phyloP scores from a whole-genome alignment of 805 yeast genomes.

The Lipomyces spencermartinsiae region DNA sequence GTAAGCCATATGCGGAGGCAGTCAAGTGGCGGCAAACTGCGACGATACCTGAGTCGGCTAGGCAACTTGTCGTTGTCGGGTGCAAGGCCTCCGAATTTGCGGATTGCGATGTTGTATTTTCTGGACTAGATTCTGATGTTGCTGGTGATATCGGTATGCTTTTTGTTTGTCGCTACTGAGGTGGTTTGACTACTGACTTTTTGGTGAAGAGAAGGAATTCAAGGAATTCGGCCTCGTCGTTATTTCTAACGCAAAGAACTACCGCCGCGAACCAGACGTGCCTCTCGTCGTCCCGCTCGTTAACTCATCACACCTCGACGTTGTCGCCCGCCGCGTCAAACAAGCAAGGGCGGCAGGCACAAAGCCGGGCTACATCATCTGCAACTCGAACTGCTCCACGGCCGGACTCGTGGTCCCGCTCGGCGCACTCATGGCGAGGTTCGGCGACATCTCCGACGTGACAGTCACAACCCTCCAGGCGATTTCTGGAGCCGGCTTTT shows the following conservation, averaged over 20 bases:
- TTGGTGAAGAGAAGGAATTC: slow-evolving; percentile 68
- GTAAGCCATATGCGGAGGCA: slow-evolving; percentile 83
- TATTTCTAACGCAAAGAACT: slow-evolving; percentile 94
- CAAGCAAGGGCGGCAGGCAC: slow-evolving; percentile 51
- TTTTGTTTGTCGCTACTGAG: background rate
- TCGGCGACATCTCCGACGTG: slow-evolving; percentile 87
- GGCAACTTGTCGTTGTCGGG: slow-evolving; percentile 69
- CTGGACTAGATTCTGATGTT: slow-evolving; percentile 89
- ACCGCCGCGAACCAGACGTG: slow-evolving; percentile 83
- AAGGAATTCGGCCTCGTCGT: slow-evolving; percentile 81
- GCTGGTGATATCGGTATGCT: slow-evolving; percentile 75
- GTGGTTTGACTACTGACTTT: background rate
- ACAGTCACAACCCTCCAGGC: slow-evolving; percentile 96
- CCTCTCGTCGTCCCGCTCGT: slow-evolving; percentile 96
- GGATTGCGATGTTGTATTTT: slow-evolving; percentile 92
- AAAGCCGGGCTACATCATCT: slow-evolving; percentile 82
- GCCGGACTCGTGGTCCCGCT: slow-evolving; percentile 97
- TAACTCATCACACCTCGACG: slow-evolving; percentile 85
- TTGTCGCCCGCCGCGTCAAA: slow-evolving; percentile 64
- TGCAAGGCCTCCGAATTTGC: slow-evolving; percentile 79
- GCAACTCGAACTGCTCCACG: slow-evolving; percentile 98
- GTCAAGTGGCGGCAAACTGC: slow-evolving; percentile 94
- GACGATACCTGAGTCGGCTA: slow-evolving; percentile 72
- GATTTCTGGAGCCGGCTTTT: slow-evolving; percentile 96
- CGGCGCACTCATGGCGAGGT: slow-evolving; percentile 86